Percentiles rank a stretch among this genome's conserved stretches.
Evolutionary conservation across 2,329 filamentous ascomycete species (phyloP).

Genomic region (Neocucurbitaria cava): DNA sequence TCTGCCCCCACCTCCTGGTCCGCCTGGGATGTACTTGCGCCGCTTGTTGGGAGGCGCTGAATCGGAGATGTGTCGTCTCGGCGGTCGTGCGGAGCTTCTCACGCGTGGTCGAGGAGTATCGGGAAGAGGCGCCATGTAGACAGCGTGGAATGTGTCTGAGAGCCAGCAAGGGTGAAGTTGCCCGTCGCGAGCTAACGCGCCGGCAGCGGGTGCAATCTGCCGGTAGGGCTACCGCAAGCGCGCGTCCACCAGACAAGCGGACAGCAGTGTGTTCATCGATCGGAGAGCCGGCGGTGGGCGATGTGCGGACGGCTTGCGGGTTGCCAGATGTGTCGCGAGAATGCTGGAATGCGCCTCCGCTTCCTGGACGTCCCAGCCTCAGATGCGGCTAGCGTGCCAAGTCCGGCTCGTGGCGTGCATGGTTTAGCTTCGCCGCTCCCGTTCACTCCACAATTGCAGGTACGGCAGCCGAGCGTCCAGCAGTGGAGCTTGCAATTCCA

Average conservation of each 20-base stretch:
- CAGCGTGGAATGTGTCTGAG: slow-evolving; percentile 31
- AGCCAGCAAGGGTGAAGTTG: slow-evolving; percentile 33
- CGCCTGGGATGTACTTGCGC: slow-evolving; percentile 78
- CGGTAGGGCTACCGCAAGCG: slow-evolving; percentile 34
- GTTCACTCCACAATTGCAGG: slow-evolving; percentile 7
- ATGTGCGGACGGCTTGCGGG: slow-evolving; percentile 24
- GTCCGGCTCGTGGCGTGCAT: slow-evolving; percentile 4
- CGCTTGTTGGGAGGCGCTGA: slow-evolving; percentile 54
- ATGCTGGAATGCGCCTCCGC: slow-evolving; percentile 15
- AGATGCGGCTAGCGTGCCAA: slow-evolving; percentile 17
- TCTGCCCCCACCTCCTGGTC: slow-evolving; percentile 82
- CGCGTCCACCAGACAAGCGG: slow-evolving; percentile 32
- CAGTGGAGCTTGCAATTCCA: background rate
- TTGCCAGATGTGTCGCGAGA: slow-evolving; percentile 24
- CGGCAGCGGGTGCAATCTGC: slow-evolving; percentile 27
- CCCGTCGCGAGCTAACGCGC: slow-evolving; percentile 36
- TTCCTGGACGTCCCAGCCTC: background rate
- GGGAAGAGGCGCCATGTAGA: slow-evolving; percentile 45
- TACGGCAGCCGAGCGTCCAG: background rate
- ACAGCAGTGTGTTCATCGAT: slow-evolving; percentile 32
- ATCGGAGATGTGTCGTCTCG: slow-evolving; percentile 44
- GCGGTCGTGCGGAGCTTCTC: slow-evolving; percentile 41
- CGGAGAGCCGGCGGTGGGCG: slow-evolving; percentile 12
- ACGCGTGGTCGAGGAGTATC: slow-evolving; percentile 47
- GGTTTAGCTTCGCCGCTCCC: slow-evolving; percentile 3